Conservation (phyloP, 163 green algal species). For the Volvox carteri region DNA sequence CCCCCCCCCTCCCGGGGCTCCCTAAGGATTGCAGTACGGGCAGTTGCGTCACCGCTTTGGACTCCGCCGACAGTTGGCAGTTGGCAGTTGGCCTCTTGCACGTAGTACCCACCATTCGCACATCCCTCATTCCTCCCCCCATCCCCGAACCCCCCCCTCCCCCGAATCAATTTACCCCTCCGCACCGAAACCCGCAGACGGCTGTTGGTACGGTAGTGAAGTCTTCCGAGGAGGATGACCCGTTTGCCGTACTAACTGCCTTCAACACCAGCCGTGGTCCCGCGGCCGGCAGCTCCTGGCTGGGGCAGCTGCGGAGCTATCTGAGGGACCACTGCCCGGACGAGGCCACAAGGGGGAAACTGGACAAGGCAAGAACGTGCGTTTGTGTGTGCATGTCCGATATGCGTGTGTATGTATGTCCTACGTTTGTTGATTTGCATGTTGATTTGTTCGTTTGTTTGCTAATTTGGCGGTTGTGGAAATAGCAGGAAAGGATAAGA, state of each 20-base stretch:
- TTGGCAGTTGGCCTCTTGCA: too few relatives aligned
- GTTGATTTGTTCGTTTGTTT: background rate
- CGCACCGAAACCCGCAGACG: conserved; percentile 63
- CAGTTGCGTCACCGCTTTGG: too few relatives aligned
- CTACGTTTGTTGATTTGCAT: background rate
- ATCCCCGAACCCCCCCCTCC: background rate
- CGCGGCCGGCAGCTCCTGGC: conserved; percentile 67
- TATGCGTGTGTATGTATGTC: background rate
- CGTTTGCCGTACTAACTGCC: conserved; percentile 87
- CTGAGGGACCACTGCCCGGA: conserved; percentile 33
- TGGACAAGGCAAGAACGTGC: background rate
- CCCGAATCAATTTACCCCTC: too few relatives aligned
- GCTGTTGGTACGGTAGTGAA: conserved; percentile 93
- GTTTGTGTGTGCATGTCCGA: background rate
- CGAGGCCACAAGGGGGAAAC: background rate
- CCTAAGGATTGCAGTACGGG: too few relatives aligned
- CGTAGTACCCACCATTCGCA: too few relatives aligned
- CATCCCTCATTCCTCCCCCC: background rate
- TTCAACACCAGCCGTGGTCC: conserved; percentile 73
- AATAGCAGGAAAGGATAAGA: background rate
- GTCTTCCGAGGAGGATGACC: conserved; percentile 86
- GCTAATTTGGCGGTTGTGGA: background rate
- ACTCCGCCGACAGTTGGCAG: too few relatives aligned
- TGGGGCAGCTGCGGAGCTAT: conserved; percentile 60
- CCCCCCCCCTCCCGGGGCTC: too few relatives aligned